These are phyloP conservation scores for Kuraishia borneana DNA, from an alignment of 805 yeast genomes.

Conservation along the genomic window DNA sequence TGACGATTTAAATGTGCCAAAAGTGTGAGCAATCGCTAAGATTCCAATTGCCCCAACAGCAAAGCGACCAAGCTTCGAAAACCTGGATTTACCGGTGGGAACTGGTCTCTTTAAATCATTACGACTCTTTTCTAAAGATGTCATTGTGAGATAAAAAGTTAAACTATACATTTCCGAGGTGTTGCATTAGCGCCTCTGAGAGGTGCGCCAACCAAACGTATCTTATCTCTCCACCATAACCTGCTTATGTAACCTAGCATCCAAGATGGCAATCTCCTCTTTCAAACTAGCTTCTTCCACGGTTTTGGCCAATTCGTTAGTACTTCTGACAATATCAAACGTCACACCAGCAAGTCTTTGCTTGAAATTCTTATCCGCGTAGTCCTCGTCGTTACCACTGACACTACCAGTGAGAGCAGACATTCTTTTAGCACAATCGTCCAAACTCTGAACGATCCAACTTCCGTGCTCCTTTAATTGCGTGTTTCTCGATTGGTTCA, in stretches of 20 bases:
- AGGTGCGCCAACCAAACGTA: no score
- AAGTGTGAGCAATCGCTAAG: no score
- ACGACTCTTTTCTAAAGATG: no score
- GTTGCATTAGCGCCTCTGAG: no score
- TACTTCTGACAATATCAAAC: slow-evolving; percentile 92
- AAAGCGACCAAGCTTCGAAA: no score
- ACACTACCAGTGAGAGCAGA: slow-evolving; percentile 43
- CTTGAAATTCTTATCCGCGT: slow-evolving; percentile 81
- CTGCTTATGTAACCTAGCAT: slow-evolving; percentile 37
- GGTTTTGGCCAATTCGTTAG: slow-evolving; percentile 90
- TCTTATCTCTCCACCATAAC: neutral
- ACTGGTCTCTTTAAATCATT: no score
- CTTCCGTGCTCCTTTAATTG: slow-evolving; percentile 82
- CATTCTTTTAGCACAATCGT: slow-evolving; percentile 82
- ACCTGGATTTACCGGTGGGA: no score
- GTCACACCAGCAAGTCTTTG: slow-evolving; percentile 94
- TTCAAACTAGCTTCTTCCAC: slow-evolving; percentile 90
- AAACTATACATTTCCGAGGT: no score
- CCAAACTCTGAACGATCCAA: slow-evolving; percentile 81
- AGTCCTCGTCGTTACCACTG: slow-evolving; percentile 37
- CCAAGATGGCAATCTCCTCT: slow-evolving; percentile 75
- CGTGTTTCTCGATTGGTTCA: slow-evolving; percentile 80
- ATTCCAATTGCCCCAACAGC: no score
- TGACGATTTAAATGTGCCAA: no score
- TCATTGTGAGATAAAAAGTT: no score